phyloP scores from a whole-genome alignment of 1,284 basidiomycete genomes.

The Sphaerobolus stellatus region DNA sequence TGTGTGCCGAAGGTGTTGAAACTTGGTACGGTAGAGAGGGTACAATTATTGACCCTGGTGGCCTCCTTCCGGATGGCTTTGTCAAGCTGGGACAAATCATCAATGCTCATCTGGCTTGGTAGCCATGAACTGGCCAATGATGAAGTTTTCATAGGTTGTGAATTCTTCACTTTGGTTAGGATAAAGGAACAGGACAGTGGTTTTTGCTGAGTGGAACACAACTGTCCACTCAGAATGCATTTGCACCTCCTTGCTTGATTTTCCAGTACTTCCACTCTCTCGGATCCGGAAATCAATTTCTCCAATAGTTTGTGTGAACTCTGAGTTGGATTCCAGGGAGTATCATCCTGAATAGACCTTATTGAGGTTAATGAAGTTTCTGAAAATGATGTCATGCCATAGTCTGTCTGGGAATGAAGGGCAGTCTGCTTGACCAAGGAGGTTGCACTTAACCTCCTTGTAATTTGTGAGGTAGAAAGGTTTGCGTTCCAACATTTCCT shows the following conservation, averaged over 20 bases:
- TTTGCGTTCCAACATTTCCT: no score
- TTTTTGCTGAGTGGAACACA: conserved; percentile 20
- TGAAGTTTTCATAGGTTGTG: conserved; percentile 22
- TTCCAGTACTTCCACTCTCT: background rate
- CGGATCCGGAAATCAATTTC: background rate
- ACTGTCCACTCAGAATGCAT: conserved; percentile 29
- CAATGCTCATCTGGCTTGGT: no score
- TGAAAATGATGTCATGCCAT: background rate
- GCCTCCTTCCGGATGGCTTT: conserved; percentile 25
- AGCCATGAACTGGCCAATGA: conserved; percentile 26
- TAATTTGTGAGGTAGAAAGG: no score
- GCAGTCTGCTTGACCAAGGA: background rate
- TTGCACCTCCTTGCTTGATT: conserved; percentile 12
- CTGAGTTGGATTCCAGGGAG: background rate
- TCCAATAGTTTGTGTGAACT: background rate
- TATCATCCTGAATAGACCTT: background rate
- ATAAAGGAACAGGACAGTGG: conserved; percentile 29
- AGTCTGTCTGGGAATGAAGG: background rate
- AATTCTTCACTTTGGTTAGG: conserved; percentile 30
- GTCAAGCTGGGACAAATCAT: conserved; percentile 21
- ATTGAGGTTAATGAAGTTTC: conserved; percentile 1
- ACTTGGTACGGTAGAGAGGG: conserved; percentile 23
- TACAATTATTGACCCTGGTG: conserved; percentile 19
- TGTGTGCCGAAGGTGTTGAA: background rate
- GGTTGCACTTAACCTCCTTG: background rate